Conservation (phyloP, 768 basidiomycete species). For the Mrakia frigida region DNA sequence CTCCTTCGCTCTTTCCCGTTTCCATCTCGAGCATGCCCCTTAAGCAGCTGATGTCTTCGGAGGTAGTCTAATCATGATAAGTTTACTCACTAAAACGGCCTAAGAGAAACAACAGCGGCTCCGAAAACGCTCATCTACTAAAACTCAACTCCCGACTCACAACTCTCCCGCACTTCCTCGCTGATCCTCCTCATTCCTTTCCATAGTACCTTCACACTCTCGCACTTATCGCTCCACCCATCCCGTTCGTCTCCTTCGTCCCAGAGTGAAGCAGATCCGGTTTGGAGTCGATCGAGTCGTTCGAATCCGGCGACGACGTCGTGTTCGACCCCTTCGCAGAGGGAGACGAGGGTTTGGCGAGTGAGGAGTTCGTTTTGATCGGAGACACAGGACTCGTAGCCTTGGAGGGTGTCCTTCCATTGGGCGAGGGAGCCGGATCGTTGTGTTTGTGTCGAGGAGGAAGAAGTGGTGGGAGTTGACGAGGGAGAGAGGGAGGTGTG, state of each 20-base stretch:
- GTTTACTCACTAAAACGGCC: too few relatives aligned
- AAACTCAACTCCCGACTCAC: slow-evolving; percentile 19
- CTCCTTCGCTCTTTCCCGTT: too few relatives aligned
- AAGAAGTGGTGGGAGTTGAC: background rate
- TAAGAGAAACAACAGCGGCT: too few relatives aligned
- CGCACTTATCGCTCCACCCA: background rate
- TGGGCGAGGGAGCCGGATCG: background rate
- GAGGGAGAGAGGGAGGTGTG: slow-evolving; percentile 34
- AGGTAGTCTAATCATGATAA: too few relatives aligned
- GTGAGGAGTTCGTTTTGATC: slow-evolving; percentile 18
- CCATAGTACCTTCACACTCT: slow-evolving; percentile 21
- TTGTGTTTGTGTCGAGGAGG: background rate
- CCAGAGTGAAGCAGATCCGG: background rate
- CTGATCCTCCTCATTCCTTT: slow-evolving; percentile 13
- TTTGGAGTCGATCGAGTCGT: background rate
- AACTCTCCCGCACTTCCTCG: slow-evolving; percentile 19
- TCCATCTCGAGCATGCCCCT: too few relatives aligned
- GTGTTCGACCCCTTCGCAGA: slow-evolving; percentile 15
- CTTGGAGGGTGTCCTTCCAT: slow-evolving; percentile 24
- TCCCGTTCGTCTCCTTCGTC: background rate
- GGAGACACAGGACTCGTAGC: slow-evolving; percentile 6
- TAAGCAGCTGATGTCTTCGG: too few relatives aligned
- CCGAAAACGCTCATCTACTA: background rate
- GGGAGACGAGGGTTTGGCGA: slow-evolving; percentile 6
- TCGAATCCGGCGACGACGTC: background rate